These are phyloP conservation scores for Kernera saxatilis DNA, from an alignment of 345 rosid genomes.

Conservation along the genomic window DNA sequence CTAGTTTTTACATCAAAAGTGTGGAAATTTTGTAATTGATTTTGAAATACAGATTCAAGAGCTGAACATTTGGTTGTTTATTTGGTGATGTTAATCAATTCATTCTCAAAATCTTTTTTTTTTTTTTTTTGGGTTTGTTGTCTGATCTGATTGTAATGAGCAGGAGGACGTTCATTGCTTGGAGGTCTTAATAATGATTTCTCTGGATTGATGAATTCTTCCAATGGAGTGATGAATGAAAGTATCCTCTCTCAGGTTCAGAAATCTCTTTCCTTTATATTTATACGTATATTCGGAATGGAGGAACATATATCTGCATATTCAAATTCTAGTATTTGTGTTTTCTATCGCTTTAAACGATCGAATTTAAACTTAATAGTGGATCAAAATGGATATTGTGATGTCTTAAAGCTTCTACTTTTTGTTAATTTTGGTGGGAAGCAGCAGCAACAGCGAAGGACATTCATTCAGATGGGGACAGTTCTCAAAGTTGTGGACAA, in stretches of 20 bases:
- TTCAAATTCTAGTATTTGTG: not conserved
- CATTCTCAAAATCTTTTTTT: not conserved
- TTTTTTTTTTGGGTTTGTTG: not conserved
- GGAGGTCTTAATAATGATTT: slow-evolving; percentile 40
- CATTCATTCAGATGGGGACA: slow-evolving; percentile 88
- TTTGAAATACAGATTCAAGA: not conserved
- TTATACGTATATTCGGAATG: not conserved
- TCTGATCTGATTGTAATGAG: not conserved
- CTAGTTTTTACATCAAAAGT: not conserved
- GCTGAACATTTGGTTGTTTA: not conserved
- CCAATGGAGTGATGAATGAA: slow-evolving; percentile 29
- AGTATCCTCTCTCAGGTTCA: slow-evolving; percentile 46
- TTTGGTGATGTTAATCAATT: not conserved
- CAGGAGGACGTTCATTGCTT: slow-evolving; percentile 42
- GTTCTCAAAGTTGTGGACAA: slow-evolving; percentile 86
- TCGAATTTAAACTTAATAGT: not conserved
- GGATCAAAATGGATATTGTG: not conserved
- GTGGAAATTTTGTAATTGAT: not conserved
- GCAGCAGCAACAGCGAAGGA: slow-evolving; percentile 56
- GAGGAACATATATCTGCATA: not conserved
- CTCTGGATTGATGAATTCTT: slow-evolving; percentile 29
- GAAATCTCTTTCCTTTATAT: not conserved
- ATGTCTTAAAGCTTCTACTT: not conserved
- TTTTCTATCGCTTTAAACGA: not conserved
- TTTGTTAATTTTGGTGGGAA: not conserved